A percentile compares a stretch with the other conserved stretches of the same genome.
These are phyloP conservation scores for Aspergillus mulundensis DNA, from an alignment of 495 filamentous ascomycete species.

Conservation along the genomic window DNA sequence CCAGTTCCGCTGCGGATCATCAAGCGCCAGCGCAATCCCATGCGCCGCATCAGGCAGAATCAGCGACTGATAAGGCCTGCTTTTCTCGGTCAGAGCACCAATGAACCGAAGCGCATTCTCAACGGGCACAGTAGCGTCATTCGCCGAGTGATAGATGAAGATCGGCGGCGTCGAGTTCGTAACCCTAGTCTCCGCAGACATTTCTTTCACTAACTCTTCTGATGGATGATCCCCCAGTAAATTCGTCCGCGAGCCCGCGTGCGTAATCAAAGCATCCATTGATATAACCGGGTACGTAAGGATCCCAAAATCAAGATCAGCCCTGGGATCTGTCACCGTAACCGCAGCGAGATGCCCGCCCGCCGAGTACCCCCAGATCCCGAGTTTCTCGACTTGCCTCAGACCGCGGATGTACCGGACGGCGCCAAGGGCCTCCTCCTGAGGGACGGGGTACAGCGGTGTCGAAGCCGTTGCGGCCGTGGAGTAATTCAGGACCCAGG, in stretches of 20 bases:
- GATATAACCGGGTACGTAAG: not conserved
- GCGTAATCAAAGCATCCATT: not conserved
- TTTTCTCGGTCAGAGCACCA: not conserved
- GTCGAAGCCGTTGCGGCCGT: not conserved
- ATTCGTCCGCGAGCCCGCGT: not conserved
- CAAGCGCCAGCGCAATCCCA: not conserved
- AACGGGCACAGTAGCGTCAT: conserved; percentile 1
- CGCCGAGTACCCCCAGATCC: conserved; percentile 5
- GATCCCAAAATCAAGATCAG: conserved; percentile 1
- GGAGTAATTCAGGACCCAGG: conserved; percentile 3
- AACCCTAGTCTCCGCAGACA: conserved; percentile 1
- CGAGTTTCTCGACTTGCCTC: not conserved
- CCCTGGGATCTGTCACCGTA: not conserved
- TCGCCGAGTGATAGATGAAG: conserved; percentile 1
- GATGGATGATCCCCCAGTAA: not conserved
- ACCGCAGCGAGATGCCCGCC: not conserved
- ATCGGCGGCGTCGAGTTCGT: not conserved
- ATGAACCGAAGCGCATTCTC: not conserved
- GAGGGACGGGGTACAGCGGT: not conserved
- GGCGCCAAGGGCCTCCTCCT: not conserved
- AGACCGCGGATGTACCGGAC: not conserved
- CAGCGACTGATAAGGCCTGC: not conserved
- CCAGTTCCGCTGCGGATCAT: conserved; percentile 3
- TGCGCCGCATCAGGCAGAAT: not conserved
- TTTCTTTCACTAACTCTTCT: not conserved